Evolutionary conservation across 2,329 filamentous ascomycete genomes (phyloP).

Genomic region (Diplodia corticola): DNA sequence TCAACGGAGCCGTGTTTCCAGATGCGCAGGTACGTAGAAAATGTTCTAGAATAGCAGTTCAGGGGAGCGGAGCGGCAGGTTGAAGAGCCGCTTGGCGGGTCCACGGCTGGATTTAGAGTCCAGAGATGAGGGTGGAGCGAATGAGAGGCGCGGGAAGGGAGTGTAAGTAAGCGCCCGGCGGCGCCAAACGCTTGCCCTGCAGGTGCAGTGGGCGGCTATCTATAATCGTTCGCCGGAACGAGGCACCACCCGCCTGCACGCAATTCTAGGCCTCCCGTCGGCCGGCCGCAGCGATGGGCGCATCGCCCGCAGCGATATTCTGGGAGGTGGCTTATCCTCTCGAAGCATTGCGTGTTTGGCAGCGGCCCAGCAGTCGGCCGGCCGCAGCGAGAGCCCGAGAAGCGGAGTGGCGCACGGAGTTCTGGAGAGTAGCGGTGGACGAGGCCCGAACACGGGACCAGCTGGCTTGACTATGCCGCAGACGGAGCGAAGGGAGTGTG

Average conservation of each 20-base stretch:
- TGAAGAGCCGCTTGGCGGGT: not conserved
- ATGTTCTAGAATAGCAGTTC: not conserved
- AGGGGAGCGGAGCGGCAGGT: not conserved
- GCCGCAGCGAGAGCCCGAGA: not conserved
- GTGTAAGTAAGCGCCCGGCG: constrained; percentile 5
- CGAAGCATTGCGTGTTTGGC: not conserved
- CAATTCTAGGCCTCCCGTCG: constrained; percentile 14
- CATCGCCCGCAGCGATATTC: not conserved
- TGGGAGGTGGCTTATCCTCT: constrained; percentile 2
- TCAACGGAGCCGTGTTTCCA: not conserved
- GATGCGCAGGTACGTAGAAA: not conserved
- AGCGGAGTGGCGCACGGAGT: not conserved
- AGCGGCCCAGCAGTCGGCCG: not conserved
- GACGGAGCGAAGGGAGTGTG: not conserved
- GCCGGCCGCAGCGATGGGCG: not conserved
- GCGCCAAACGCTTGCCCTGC: not conserved
- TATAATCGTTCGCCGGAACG: not conserved
- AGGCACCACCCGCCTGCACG: constrained; percentile 4
- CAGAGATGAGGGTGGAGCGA: not conserved
- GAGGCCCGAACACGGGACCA: not conserved
- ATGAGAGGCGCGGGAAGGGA: not conserved
- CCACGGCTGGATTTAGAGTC: not conserved
- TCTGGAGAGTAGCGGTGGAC: constrained; percentile 1
- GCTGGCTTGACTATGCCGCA: not conserved
- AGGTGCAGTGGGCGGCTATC: constrained; percentile 7